Base-by-base conservation (phyloP, 2,329 filamentous ascomycete species). In the Fusarium tricinctum region DNA sequence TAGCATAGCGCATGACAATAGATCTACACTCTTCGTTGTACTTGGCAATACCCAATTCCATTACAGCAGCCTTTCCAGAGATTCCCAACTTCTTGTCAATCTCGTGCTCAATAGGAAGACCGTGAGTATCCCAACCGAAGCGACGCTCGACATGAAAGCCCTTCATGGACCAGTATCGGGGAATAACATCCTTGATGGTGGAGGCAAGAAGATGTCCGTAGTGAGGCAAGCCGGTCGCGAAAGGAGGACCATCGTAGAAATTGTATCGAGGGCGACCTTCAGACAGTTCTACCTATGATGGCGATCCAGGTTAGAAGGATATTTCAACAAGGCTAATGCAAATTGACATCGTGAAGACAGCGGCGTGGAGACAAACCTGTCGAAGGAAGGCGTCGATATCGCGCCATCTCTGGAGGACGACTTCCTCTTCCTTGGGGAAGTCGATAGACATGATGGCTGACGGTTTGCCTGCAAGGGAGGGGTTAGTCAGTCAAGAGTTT, bases 101-200 rank as follows among this genome's bases (percentile, higher is more conserved):
- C 81, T 97, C 95, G 79, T 97, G 93, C 82, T 98, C 95, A 72
- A 98, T 96, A 17, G 95, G 95, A 53, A 98, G 86, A 64, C 95
- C 95, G 77, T 97, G 95, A 3, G 94, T 90, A 64, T 97, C 95
- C 95, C 95, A 97, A 53, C 95, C 95, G 72, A 97, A 97, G 61
- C 94, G 88, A 69, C 95, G 88, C 83, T 96, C 93, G 52, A 97
- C 94, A 82, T 97, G 92, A 77, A 90, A 92, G 17, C 95, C 95
- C 78, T 97, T 97, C 94, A 97, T 97, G 51, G 94, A 94, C 93
- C 94, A 97, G 80, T 97, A 98, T 73, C 95, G 86, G 10, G 95
- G 94, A 71, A 98, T 97, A 63, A 97, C 96, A 79, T 97, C 95
- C 81, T 98, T 97, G 83, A 97, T 97, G 49, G 94, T 97, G 20